Percentiles rank a stretch among this genome's conserved stretches.
These are phyloP conservation scores for Auricularia auricula-judae DNA, from an alignment of 768 basidiomycete species.

Conservation along the genomic window DNA sequence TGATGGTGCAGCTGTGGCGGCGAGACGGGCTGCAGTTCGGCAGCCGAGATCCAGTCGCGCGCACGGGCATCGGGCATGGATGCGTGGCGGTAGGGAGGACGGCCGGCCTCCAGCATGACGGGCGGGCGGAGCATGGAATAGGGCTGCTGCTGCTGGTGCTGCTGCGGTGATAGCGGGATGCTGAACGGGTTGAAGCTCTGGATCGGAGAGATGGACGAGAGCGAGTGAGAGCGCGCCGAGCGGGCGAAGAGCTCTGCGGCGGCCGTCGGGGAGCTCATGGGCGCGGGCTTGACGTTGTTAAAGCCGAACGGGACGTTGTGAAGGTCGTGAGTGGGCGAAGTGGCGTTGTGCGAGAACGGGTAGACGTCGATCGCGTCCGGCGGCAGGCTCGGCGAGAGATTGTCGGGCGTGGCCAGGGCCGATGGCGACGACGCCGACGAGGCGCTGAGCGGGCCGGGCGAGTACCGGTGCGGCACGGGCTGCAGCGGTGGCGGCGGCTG, in stretches of 20 bases:
- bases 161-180: not conserved
- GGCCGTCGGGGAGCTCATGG: not conserved
- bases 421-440: conserved; percentile 6
- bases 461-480: conserved; percentile 2
- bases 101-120: not conserved
- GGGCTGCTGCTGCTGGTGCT: not conserved
- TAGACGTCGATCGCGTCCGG: conserved; percentile 62
- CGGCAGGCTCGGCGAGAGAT: conserved; percentile 64
- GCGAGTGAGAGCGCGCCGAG: not conserved
- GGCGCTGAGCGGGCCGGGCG: conserved; percentile 7
- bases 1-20: not conserved
- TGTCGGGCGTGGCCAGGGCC: conserved; percentile 36
- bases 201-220: not conserved
- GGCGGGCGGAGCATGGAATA: not conserved
- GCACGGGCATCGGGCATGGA: not conserved
- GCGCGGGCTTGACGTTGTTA: not conserved
- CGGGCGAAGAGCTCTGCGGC: not conserved
- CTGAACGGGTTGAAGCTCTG: not conserved
- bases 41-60: not conserved
- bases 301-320: not conserved
- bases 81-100: not conserved
- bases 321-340: not conserved
- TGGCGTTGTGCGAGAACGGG: conserved; percentile 31
- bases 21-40: not conserved
- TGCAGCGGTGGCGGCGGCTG: not conserved